Percentiles rank a stretch among this genome's conserved stretches.
Evolutionary conservation across 2,329 filamentous ascomycete species (phyloP).

Genomic region (Exophiala dermatitidis): DNA sequence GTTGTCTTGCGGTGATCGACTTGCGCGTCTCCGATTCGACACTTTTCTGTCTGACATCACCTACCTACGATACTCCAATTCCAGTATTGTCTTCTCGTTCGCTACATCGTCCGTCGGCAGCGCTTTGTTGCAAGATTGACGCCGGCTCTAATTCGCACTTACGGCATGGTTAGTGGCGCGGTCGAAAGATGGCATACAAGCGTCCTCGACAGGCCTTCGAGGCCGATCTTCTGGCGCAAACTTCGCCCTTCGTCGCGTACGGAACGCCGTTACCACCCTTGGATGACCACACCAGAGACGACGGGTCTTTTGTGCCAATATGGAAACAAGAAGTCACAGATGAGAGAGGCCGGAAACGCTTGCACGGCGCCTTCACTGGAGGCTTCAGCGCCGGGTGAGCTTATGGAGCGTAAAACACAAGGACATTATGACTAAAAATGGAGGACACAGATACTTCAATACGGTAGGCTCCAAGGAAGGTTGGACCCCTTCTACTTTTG

Average conservation of each 20-base stretch:
- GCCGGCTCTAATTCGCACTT: neutral
- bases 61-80: too few relatives aligned
- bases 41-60: too few relatives aligned
- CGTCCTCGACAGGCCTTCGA: conserved; percentile 72
- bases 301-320: conserved; percentile 86
- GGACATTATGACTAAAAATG: conserved; percentile 32
- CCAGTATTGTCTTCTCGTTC: too few relatives aligned
- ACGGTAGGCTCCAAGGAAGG: conserved; percentile 97
- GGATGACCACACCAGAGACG: conserved; percentile 71
- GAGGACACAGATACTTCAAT: conserved; percentile 72
- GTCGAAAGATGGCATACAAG: conserved; percentile 62
- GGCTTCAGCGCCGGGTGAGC: conserved; percentile 91
- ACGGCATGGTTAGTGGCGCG: neutral
- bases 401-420: conserved; percentile 29
- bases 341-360: conserved; percentile 77
- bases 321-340: conserved; percentile 98
- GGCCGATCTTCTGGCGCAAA: conserved; percentile 58
- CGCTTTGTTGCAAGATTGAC: neutral
- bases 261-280: conserved; percentile 77
- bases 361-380: conserved; percentile 94
- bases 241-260: conserved; percentile 69
- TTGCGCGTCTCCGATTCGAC: too few relatives aligned
- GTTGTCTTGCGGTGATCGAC: too few relatives aligned
- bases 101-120: neutral
- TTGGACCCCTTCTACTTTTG: conserved; percentile 87